Base-by-base conservation (phyloP, 805 yeast species). In the Lachancea sp. region DNA sequence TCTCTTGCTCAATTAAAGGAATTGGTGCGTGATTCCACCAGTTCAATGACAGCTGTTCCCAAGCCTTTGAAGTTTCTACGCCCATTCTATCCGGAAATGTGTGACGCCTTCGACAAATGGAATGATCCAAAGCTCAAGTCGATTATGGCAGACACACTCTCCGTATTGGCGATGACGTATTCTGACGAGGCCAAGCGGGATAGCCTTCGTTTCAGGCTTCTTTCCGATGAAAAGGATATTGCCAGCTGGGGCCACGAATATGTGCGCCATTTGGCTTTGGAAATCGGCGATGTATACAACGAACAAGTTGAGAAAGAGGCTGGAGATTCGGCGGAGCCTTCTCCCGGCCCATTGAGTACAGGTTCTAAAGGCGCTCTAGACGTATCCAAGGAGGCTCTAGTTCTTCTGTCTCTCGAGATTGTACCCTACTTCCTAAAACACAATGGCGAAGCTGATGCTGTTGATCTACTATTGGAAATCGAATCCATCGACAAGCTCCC, bases 31-130 rank as follows among this genome's bases (percentile, higher is more conserved):
- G 95, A 93, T 45, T 85, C 97, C 11, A 93, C 99, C 2, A 86
- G 96, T 32, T 90, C 97, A 8, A 93, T 93, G 97, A 93, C 99
- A 1, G 99, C 99, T 2, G 99, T 93, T 42, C 99, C 99, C 32
- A 93, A 93, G 67, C 99, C 99, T 4, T 77, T 93, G 68, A 95
- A 93, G 71, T 93, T 93, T 63, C 74, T 93, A 52, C 80, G 96
- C 59, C 96, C 97, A 7, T 86, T 81, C 59, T 93, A 82, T 62
- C 81, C 82, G 17, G 58, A 73, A n/a, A 72, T 93, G 57, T 77
- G 78, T 29, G 74, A 71, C 44, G 67, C 85, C 33, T 85, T 82
- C 63, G 81, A 77, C 31, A 70, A 72, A 30, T 88, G 96, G 96
- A 66, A 72, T 11, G 69, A 71, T 42, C 57, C 62, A 3, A 58